Evolutionary conservation across 805 yeast genomes (phyloP).

Genomic region (Pachysolen tannophilus): DNA sequence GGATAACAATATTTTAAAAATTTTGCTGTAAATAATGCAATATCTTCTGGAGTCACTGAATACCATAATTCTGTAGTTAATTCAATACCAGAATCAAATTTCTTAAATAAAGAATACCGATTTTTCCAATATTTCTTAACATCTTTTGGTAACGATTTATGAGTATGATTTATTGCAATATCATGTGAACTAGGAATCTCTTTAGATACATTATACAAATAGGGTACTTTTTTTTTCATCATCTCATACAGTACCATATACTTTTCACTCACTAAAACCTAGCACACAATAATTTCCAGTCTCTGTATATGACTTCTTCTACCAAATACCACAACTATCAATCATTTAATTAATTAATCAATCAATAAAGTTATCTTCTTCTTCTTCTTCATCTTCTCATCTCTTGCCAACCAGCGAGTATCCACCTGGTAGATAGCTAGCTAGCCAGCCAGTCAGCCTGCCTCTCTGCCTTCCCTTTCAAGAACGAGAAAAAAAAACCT

Average conservation of each 20-base stretch:
- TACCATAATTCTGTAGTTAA: slow-evolving; percentile 75
- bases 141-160: slow-evolving; percentile 24
- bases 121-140: slow-evolving; percentile 53
- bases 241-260: too few relatives aligned
- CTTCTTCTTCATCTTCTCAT: too few relatives aligned
- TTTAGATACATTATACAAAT: neutral
- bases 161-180: neutral
- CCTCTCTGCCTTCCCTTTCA: too few relatives aligned
- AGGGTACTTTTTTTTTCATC: too few relatives aligned
- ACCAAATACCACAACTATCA: too few relatives aligned
- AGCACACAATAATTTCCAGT: too few relatives aligned
- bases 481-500: too few relatives aligned
- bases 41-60: slow-evolving; percentile 77
- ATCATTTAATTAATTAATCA: neutral
- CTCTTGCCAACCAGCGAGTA: too few relatives aligned
- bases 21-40: slow-evolving; percentile 55
- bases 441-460: too few relatives aligned
- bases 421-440: too few relatives aligned
- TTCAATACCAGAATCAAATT: slow-evolving; percentile 58
- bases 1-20: slow-evolving; percentile 46
- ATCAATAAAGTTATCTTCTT: neutral
- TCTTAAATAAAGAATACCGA: slow-evolving; percentile 52
- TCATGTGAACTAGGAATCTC: neutral
- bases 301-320: too few relatives aligned
- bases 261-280: too few relatives aligned